phyloP scores from a whole-genome alignment of 176 grass and related monocot species.

The Panicum miliaceum region DNA sequence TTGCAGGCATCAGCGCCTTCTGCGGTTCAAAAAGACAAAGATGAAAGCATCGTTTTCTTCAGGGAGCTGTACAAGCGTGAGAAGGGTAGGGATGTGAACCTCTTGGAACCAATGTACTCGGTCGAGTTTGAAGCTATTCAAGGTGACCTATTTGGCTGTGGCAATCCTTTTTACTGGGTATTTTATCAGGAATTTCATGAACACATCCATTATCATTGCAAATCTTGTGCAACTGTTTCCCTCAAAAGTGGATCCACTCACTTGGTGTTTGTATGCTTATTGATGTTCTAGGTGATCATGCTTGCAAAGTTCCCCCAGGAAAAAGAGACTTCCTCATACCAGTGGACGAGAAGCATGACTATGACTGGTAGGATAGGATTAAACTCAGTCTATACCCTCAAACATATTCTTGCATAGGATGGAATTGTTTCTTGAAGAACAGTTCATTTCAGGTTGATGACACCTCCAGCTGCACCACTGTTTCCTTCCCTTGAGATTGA shows the following conservation, averaged over 20 bases:
- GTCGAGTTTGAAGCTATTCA: constrained; percentile 58
- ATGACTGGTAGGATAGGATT: constrained; percentile 54
- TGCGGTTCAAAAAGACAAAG: constrained; percentile 45
- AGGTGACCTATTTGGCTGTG: constrained; percentile 34
- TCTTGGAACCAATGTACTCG: constrained; percentile 59
- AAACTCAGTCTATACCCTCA: background rate
- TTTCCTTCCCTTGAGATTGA: constrained; percentile 67
- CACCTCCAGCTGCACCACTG: constrained; percentile 51
- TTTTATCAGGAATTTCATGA: background rate
- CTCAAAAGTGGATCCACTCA: background rate
- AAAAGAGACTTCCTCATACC: constrained; percentile 50
- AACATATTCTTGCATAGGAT: background rate
- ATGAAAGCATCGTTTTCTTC: constrained; percentile 68
- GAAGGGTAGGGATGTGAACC: constrained; percentile 53
- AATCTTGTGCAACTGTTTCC: background rate
- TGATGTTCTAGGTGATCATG: constrained; percentile 25
- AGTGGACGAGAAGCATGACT: constrained; percentile 59
- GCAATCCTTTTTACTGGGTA: background rate
- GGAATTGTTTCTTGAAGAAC: background rate
- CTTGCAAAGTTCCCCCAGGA: constrained; percentile 29
- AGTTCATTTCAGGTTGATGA: constrained; percentile 54
- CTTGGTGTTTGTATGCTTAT: background rate
- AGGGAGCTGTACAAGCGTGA: constrained; percentile 60
- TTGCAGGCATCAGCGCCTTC: constrained; percentile 24
- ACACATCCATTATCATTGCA: background rate